Evolutionary conservation across 805 yeast genomes (phyloP).

Genomic region (Yarrowia hollandica): DNA sequence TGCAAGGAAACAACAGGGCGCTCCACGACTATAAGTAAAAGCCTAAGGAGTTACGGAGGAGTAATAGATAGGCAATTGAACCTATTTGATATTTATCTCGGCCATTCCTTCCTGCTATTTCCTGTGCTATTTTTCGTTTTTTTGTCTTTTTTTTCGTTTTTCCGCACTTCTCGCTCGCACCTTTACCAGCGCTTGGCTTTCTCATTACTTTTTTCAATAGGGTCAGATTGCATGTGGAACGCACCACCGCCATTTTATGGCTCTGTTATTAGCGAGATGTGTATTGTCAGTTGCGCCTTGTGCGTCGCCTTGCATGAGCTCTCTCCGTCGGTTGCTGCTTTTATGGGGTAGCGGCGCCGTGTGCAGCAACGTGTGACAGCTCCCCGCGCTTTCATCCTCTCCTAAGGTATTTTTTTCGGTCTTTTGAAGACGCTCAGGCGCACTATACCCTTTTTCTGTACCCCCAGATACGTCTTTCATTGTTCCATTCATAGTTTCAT

Average conservation of each 20-base stretch:
- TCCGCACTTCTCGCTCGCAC: neutral
- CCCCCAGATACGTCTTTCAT: conserved; percentile 6
- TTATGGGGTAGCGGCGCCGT: conserved; percentile 11
- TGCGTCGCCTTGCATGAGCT: conserved; percentile 8
- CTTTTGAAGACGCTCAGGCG: too few species aligned
- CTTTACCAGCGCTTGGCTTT: too few species aligned
- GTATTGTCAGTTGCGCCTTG: conserved; percentile 2
- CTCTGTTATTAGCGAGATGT: conserved; percentile 2
- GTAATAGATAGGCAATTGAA: neutral
- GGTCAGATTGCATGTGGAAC: neutral
- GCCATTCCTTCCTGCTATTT: neutral
- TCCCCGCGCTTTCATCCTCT: too few species aligned
- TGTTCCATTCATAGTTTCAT: neutral
- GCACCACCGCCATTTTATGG: neutral
- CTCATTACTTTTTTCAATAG: conserved; percentile 10
- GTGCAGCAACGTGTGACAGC: too few species aligned
- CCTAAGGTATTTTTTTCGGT: too few species aligned
- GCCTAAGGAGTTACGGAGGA: neutral
- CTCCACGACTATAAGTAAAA: neutral
- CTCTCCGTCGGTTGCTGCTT: conserved; percentile 6
- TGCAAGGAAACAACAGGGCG: too few species aligned
- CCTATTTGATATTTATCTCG: conserved; percentile 2
- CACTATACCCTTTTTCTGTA: too few species aligned
- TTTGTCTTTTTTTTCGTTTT: neutral
- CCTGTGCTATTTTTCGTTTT: neutral